Evolutionary conservation across 305 asterid genomes (phyloP).

Genomic region (Fraxinus floribunda): DNA sequence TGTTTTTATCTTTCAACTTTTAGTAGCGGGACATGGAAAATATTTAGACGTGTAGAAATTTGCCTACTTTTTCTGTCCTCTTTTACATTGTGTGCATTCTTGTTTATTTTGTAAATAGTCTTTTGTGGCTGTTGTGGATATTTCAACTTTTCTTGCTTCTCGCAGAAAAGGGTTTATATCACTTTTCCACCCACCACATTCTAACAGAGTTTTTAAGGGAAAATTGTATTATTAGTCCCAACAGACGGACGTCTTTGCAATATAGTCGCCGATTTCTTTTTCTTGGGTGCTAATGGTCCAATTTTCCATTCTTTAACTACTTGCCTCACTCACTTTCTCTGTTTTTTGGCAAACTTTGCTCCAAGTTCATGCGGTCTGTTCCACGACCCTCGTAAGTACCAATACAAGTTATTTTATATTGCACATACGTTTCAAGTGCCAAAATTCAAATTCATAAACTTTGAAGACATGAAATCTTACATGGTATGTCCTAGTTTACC

Average conservation of each 20-base stretch:
- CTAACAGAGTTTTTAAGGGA: background rate
- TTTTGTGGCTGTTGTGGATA: background rate
- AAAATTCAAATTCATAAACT: background rate
- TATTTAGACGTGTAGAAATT: background rate
- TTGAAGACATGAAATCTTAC: background rate
- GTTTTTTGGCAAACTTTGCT: background rate
- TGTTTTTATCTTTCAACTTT: background rate
- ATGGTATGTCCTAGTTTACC: background rate
- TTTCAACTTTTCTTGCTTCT: conserved; percentile 82
- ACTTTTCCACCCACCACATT: background rate
- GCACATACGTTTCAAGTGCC: background rate
- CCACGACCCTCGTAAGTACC: background rate
- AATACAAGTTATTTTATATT: background rate
- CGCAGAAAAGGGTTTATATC: conserved; percentile 25
- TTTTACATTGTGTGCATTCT: background rate
- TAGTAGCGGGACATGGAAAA: background rate
- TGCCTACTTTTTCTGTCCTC: background rate
- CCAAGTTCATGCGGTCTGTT: background rate
- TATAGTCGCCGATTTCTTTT: background rate
- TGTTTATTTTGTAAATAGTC: background rate
- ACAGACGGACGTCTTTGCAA: background rate
- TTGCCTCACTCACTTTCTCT: background rate
- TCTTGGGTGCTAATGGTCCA: background rate
- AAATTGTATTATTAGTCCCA: background rate
- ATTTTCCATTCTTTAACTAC: background rate